Evolutionary conservation across 306 rosid genomes (phyloP).

Genomic region (Citrullus colocynthis): DNA sequence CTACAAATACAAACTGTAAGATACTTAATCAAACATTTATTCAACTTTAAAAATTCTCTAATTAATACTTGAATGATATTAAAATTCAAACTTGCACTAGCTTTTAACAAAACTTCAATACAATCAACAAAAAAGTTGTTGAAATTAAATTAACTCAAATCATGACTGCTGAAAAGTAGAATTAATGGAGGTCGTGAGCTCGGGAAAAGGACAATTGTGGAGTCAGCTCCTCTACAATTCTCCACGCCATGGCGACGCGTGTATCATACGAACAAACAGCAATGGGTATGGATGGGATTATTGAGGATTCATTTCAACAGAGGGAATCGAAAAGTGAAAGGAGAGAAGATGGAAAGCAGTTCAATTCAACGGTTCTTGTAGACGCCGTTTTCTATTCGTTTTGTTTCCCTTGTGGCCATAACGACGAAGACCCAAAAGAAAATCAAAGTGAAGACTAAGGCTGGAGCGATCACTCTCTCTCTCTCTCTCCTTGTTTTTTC

Average conservation of each 20-base stretch:
- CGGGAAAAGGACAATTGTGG: slow-evolving; percentile 6
- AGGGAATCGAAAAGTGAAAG: neutral
- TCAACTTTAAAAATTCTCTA: too few relatives aligned
- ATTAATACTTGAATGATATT: too few relatives aligned
- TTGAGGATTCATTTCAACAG: neutral
- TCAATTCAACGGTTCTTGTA: slow-evolving; percentile 37
- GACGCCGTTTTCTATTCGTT: slow-evolving; percentile 13
- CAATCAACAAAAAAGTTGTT: too few relatives aligned
- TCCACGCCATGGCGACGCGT: slow-evolving; percentile 1
- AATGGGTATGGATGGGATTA: neutral
- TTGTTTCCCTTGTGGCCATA: slow-evolving; percentile 7
- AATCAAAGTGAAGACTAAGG: neutral
- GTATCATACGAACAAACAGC: neutral
- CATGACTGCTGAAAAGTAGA: neutral
- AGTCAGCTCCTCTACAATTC: neutral
- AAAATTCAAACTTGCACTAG: too few relatives aligned
- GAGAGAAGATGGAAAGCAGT: slow-evolving; percentile 4
- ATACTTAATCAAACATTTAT: too few relatives aligned
- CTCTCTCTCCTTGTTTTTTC: slow-evolving; percentile 1
- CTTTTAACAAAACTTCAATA: neutral
- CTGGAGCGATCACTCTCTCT: slow-evolving; percentile 1
- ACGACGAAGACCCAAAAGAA: slow-evolving; percentile 16
- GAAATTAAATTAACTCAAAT: neutral
- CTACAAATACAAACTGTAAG: too few relatives aligned
- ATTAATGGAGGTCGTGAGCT: slow-evolving; percentile 7